Conservation (phyloP, 2,329 filamentous ascomycete genomes). For the Nigrospora osmanthi region DNA sequence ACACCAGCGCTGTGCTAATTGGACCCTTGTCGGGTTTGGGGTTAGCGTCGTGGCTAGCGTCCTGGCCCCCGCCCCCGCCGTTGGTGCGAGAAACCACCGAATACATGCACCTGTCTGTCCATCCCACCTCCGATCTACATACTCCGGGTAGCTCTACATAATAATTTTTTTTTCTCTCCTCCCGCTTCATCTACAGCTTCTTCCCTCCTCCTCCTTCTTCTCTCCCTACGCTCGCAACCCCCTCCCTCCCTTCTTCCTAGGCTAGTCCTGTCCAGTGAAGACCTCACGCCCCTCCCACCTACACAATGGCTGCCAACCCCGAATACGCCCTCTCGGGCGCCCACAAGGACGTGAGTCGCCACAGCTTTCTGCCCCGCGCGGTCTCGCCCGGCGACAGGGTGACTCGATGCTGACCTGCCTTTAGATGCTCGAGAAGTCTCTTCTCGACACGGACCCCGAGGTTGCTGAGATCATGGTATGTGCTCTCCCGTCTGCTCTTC, state of each 20-base stretch:
- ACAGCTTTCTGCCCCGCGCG: conserved; percentile 1
- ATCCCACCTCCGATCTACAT: too few species aligned
- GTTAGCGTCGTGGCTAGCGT: too few species aligned
- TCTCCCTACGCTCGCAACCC: neutral
- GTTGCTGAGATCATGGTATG: conserved; percentile 93
- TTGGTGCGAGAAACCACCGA: too few species aligned
- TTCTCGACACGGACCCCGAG: conserved; percentile 87
- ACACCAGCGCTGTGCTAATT: too few species aligned
- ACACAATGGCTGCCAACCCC: conserved; percentile 21
- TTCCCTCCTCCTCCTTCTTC: neutral
- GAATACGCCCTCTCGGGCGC: conserved; percentile 26
- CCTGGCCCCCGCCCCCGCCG: too few species aligned
- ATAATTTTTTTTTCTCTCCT: neutral
- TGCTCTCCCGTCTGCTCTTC: conserved; percentile 6
- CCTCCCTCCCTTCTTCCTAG: too few species aligned
- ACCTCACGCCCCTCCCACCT: neutral
- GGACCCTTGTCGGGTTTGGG: too few species aligned
- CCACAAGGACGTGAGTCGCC: conserved; percentile 23
- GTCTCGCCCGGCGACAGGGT: conserved; percentile 19
- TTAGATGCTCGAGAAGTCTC: conserved; percentile 91
- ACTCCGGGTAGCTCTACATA: neutral
- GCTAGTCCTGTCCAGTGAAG: neutral
- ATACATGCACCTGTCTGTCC: too few species aligned
- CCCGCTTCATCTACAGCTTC: neutral
- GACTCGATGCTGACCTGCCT: conserved; percentile 16